Evolutionary conservation across 208 protist species (phyloP), one percentile per base, ranked within the genome.

Genomic region (Acanthamoeba culbertsoni): DNA sequence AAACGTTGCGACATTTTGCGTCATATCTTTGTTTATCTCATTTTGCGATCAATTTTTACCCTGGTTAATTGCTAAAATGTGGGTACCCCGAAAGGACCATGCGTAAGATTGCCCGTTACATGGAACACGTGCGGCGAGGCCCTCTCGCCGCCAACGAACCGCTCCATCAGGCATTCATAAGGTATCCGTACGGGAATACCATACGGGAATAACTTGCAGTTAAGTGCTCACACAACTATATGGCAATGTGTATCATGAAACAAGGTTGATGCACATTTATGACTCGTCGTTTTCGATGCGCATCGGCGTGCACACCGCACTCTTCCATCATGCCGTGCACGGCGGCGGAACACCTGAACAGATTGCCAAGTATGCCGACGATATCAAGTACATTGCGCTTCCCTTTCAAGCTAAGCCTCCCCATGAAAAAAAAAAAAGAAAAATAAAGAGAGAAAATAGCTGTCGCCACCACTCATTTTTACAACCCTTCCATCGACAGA

Each of bases 241-340:
- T 45, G 6, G 57, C 28, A 46, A 16, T 90, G 51, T 7, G 43
- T 10, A 10, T 14, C 12, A 51, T 31, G 33, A n/a, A 48, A n/a
- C 46, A 86, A 23, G 77, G 77, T 45, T 86, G 7, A 86, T 86
- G 77, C 77, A 86, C 46, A 2, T 59, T 18, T 91, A 91, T 71
- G 86, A 91, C 31, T 48, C 40, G 1, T 91, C 86, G 16, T 91
- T 91, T 31, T 57, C 55, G 6, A 91, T 91, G 86, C 86, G 86
- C 59, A 91, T 91, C 26, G 86, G 86, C 40, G 86, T 91, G 8
- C 86, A 91, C 86, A 51, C 46, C 31, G 86, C 57, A 0, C 86
- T 91, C 46, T 91, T 91, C 42, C 48, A 73, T 26, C 45, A 26
- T 6, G 86, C 86, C 3, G 46, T 91, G 26, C 42, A 75, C 37